Evolutionary conservation across 2,329 filamentous ascomycete species (phyloP).

Genomic region (Aspergillus tanneri): DNA sequence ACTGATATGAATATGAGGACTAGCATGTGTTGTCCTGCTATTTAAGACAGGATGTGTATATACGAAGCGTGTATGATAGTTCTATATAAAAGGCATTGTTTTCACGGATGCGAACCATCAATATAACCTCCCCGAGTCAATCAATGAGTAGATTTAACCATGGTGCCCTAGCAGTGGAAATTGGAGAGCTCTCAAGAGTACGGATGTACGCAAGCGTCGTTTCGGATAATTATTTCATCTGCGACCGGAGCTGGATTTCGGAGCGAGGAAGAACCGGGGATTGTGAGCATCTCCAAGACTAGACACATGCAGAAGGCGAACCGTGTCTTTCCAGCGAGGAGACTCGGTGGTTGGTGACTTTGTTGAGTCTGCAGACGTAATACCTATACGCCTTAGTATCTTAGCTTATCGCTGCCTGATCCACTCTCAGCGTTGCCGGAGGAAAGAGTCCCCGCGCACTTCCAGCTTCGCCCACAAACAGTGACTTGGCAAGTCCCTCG

Average conservation of each 20-base stretch:
- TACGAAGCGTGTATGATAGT: conserved; percentile 12
- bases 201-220: conserved; percentile 10
- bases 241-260: conserved; percentile 3
- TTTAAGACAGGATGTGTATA: conserved; percentile 13
- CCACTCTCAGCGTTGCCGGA: conserved; percentile 9
- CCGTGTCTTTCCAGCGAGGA: no score
- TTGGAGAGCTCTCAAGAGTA: no score
- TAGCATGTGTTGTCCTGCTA: no score
- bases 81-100: conserved; percentile 14
- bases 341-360: no score
- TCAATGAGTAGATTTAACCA: no score
- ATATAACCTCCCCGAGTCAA: no score
- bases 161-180: no score
- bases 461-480: conserved; percentile 33
- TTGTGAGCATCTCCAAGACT: no score
- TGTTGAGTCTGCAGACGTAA: no score
- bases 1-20: no score
- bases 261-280: neutral
- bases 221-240: conserved; percentile 18
- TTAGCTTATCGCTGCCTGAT: conserved; percentile 24
- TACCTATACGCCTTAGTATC: neutral
- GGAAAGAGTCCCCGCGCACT: conserved; percentile 34
- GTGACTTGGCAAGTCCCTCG: conserved; percentile 24
- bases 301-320: no score
- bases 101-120: conserved; percentile 1